Percentiles rank a stretch among this genome's conserved stretches.
Evolutionary conservation across 331 rosid genomes (phyloP).

Genomic region (Malus hybrid): DNA sequence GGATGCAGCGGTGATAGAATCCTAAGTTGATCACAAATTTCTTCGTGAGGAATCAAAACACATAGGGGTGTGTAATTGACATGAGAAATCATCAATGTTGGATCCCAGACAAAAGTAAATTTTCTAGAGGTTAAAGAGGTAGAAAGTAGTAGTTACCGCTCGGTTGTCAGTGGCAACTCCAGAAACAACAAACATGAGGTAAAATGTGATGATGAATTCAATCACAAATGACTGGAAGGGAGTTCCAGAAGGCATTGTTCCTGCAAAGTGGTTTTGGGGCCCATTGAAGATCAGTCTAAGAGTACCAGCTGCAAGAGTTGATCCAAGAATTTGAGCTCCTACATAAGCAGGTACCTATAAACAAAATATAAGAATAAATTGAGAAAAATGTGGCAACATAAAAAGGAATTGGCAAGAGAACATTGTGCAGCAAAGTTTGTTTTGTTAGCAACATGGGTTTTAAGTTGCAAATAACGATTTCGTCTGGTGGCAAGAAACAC

Average conservation of each 20-base stretch:
- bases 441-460: not conserved
- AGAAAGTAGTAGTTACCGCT: constrained; percentile 40
- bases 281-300: constrained; percentile 56
- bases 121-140: not conserved
- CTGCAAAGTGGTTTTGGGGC: constrained; percentile 36
- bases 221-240: constrained; percentile 50
- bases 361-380: not conserved
- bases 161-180: constrained; percentile 93
- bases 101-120: too few relatives aligned
- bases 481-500: not conserved
- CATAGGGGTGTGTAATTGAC: not conserved
- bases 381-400: not conserved
- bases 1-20: not conserved
- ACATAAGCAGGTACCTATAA: constrained; percentile 64
- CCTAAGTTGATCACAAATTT: too few relatives aligned
- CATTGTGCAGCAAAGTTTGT: not conserved
- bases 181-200: constrained; percentile 75
- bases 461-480: not conserved
- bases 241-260: constrained; percentile 52
- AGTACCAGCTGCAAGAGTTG: constrained; percentile 75
- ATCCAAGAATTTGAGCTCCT: constrained; percentile 53
- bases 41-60: not conserved
- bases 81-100: not conserved
- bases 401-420: not conserved
- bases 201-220: constrained; percentile 81